Evolutionary conservation across 2,329 filamentous ascomycete genomes (phyloP).

Genomic region (Pseudopyricularia cyperi): DNA sequence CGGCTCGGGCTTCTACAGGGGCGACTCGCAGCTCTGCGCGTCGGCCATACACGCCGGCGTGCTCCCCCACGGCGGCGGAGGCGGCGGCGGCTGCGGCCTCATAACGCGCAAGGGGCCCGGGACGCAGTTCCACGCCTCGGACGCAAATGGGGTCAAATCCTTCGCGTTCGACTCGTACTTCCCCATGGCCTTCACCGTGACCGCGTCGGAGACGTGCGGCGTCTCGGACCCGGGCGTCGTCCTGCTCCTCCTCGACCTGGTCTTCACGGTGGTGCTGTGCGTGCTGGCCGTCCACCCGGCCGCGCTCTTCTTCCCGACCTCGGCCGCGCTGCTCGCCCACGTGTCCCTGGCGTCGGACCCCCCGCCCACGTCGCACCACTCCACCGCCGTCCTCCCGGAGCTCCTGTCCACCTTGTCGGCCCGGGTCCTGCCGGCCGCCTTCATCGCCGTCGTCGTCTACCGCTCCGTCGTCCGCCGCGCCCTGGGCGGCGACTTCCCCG

Average conservation of each 20-base stretch:
- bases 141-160: conserved; percentile 43
- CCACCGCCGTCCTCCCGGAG: conserved; percentile 49
- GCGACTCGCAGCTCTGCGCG: conserved; percentile 62
- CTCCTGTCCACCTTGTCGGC: conserved; percentile 32
- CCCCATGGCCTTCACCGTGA: conserved; percentile 57
- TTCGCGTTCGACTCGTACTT: conserved; percentile 57
- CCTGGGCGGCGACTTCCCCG: conserved; percentile 24
- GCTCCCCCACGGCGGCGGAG: conserved; percentile 46
- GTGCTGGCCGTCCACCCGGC: conserved; percentile 66
- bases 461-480: conserved; percentile 45
- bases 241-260: conserved; percentile 61
- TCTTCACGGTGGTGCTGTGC: conserved; percentile 62
- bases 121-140: conserved; percentile 31
- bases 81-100: conserved; percentile 58
- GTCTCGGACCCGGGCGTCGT: conserved; percentile 37
- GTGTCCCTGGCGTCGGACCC: conserved; percentile 83
- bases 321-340: conserved; percentile 71
- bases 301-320: conserved; percentile 72
- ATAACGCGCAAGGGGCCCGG: conserved; percentile 48
- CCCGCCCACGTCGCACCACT: conserved; percentile 50
- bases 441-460: conserved; percentile 57
- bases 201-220: neutral
- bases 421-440: conserved; percentile 54
- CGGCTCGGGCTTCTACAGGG: conserved; percentile 41
- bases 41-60: conserved; percentile 61